Conservation (phyloP, 1,284 basidiomycete genomes). For the Mycosarcoma maydis region DNA sequence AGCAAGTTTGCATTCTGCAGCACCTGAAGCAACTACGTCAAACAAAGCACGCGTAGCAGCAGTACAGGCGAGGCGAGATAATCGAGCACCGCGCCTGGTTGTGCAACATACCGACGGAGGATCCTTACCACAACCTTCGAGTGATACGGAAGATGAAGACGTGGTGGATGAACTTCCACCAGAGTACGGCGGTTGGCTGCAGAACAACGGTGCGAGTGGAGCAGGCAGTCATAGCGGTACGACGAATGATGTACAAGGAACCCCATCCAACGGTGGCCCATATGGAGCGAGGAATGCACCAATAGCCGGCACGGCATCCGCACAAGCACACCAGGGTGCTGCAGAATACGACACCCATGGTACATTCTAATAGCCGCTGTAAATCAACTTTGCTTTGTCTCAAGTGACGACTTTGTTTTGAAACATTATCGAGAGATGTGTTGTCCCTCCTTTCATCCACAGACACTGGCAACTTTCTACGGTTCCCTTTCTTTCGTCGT, state of each 20-base stretch:
- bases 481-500: too few species aligned
- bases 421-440: too few species aligned
- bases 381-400: too few species aligned
- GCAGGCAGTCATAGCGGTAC: background rate
- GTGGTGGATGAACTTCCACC: constrained; percentile 46
- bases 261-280: background rate
- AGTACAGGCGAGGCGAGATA: constrained; percentile 20
- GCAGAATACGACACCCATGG: too few species aligned
- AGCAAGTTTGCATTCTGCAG: constrained; percentile 14
- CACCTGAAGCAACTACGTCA: constrained; percentile 1
- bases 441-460: too few species aligned
- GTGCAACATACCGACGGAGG: constrained; percentile 48
- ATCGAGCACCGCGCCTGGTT: constrained; percentile 16
- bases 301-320: background rate
- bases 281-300: background rate
- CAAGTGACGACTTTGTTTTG: too few species aligned
- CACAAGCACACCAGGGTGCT: background rate
- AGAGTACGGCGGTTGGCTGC: constrained; percentile 50
- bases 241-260: background rate
- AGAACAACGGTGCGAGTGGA: constrained; percentile 2
- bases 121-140: constrained; percentile 37
- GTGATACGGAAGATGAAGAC: constrained; percentile 48
- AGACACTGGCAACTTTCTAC: constrained; percentile 1
- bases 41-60: constrained; percentile 23
- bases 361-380: too few species aligned